Percentiles rank a stretch among this genome's conserved stretches.
Conservation (phyloP, 305 asterid genomes). For the Fraxinus baroniana region DNA sequence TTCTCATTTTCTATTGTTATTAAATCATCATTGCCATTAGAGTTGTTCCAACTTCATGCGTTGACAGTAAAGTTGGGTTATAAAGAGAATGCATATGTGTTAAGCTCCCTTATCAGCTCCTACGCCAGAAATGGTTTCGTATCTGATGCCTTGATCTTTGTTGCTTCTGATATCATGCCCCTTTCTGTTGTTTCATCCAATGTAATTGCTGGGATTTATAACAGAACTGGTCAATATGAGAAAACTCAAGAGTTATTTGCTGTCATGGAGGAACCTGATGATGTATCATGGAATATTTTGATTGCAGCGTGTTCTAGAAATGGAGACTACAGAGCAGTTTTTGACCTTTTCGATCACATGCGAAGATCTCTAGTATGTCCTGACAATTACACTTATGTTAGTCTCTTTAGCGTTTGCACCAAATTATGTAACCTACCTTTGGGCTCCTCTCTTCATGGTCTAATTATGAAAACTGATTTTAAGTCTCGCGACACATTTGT, state of each 20-base stretch:
- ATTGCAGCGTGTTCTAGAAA: slow-evolving; percentile 65
- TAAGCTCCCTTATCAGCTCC: slow-evolving; percentile 43
- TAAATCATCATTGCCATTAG: slow-evolving; percentile 35
- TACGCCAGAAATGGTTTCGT: slow-evolving; percentile 41
- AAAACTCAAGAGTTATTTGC: slow-evolving; percentile 60
- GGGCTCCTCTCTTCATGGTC: slow-evolving; percentile 58
- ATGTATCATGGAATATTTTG: slow-evolving; percentile 57
- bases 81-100: slow-evolving; percentile 39
- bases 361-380: slow-evolving; percentile 32
- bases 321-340: slow-evolving; percentile 49
- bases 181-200: slow-evolving; percentile 43
- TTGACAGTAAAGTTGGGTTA: slow-evolving; percentile 43
- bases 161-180: slow-evolving; percentile 19
- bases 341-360: slow-evolving; percentile 59
- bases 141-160: slow-evolving; percentile 39
- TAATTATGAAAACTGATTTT: slow-evolving; percentile 33
- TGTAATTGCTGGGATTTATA: slow-evolving; percentile 47
- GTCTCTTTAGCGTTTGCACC: slow-evolving; percentile 54
- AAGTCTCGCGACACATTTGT: slow-evolving; percentile 45
- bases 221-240: slow-evolving; percentile 42
- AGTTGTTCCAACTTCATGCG: slow-evolving; percentile 56
- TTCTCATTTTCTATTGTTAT: slow-evolving; percentile 45
- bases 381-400: slow-evolving; percentile 56
- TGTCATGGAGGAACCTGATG: slow-evolving; percentile 51
- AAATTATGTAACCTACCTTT: slow-evolving; percentile 45